phyloP scores from a whole-genome alignment of 164 flowering plant species.

The Piper betle region DNA sequence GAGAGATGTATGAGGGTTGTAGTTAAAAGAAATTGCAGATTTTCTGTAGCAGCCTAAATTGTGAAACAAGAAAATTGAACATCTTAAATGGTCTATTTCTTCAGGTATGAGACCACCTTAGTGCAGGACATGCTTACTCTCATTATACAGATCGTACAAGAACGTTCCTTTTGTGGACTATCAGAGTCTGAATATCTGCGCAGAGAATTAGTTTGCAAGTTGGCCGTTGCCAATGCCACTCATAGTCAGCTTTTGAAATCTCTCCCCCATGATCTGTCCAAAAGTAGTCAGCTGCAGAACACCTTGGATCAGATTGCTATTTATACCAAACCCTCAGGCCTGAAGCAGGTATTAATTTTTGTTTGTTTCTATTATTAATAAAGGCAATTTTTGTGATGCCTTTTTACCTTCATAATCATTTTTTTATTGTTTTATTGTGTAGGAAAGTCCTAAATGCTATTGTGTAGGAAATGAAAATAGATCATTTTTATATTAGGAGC shows the following conservation, averaged over 20 bases:
- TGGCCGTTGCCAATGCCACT: constrained; percentile 81
- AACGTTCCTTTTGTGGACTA: constrained; percentile 78
- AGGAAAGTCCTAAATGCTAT: no score
- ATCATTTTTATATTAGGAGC: neutral
- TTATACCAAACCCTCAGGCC: constrained; percentile 80
- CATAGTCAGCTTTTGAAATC: constrained; percentile 80
- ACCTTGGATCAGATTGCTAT: constrained; percentile 56
- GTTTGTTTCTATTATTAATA: no score
- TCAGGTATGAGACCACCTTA: constrained; percentile 75
- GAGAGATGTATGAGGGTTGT: no score
- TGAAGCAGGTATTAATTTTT: constrained; percentile 59
- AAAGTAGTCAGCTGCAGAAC: constrained; percentile 49
- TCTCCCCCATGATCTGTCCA: constrained; percentile 78
- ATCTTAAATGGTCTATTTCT: constrained; percentile 5
- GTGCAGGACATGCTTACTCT: constrained; percentile 89
- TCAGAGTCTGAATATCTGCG: constrained; percentile 59
- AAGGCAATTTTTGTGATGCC: no score
- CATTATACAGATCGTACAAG: constrained; percentile 76
- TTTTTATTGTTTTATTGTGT: no score
- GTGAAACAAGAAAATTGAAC: no score
- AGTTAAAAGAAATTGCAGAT: no score
- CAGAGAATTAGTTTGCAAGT: constrained; percentile 69
- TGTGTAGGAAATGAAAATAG: no score
- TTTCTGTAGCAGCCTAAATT: no score
- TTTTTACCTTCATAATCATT: no score